A percentile compares a stretch with the other conserved stretches of the same genome.
phyloP scores from a whole-genome alignment of 257 asterid genomes.

The Salvia miltiorrhiza region DNA sequence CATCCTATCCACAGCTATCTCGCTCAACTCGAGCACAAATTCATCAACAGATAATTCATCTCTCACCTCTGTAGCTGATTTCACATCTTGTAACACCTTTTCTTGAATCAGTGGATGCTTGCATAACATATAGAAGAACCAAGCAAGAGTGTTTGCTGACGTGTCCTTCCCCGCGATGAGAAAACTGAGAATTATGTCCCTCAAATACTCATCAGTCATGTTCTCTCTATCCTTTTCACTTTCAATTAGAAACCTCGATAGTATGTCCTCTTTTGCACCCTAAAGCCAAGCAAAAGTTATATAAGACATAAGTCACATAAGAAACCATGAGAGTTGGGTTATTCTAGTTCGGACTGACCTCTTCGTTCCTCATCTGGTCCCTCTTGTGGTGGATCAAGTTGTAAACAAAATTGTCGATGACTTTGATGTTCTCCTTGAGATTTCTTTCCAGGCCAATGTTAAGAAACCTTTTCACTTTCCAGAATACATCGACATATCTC shows the following conservation, averaged over 20 bases:
- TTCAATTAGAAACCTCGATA: slow-evolving; percentile 50
- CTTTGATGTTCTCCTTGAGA: slow-evolving; percentile 35
- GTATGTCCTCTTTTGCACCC: slow-evolving; percentile 44
- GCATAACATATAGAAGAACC: slow-evolving; percentile 65
- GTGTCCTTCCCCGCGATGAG: slow-evolving; percentile 61
- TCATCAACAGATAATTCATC: slow-evolving; percentile 24
- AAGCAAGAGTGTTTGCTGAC: slow-evolving; percentile 47
- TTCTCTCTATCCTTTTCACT: slow-evolving; percentile 28
- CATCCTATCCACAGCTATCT: slow-evolving; percentile 44
- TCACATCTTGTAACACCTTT: slow-evolving; percentile 43
- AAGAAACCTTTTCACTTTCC: slow-evolving; percentile 49
- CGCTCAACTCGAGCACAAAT: slow-evolving; percentile 33
- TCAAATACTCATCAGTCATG: slow-evolving; percentile 43
- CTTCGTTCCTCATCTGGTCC: slow-evolving; percentile 36
- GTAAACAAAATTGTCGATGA: slow-evolving; percentile 41
- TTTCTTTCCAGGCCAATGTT: slow-evolving; percentile 50
- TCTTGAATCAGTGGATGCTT: slow-evolving; percentile 47
- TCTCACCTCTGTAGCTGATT: slow-evolving; percentile 18
- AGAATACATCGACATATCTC: slow-evolving; percentile 51
- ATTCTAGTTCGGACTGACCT: slow-evolving; percentile 21
- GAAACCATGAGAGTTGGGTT: neutral
- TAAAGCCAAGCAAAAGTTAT: neutral
- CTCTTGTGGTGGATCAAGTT: slow-evolving; percentile 42
- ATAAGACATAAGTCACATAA: neutral
- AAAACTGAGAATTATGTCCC: slow-evolving; percentile 49